A percentile compares a stretch with the other conserved stretches of the same genome.
phyloP scores from a whole-genome alignment of 2,329 filamentous ascomycete genomes.

The Tolypocladium sp. region DNA sequence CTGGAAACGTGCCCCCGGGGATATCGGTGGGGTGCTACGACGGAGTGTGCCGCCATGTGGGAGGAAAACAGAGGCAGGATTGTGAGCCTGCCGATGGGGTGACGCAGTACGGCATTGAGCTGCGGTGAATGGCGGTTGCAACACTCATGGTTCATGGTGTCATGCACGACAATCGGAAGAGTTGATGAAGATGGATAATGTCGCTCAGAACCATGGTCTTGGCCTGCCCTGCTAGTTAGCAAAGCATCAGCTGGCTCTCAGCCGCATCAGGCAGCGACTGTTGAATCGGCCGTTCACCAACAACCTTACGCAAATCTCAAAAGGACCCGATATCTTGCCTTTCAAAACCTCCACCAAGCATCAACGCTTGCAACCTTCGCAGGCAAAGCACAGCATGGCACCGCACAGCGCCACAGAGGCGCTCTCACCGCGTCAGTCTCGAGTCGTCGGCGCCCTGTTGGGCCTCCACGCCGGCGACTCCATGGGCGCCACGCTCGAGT shows the following conservation, averaged over 20 bases:
- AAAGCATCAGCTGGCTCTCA: not conserved
- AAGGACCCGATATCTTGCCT: not conserved
- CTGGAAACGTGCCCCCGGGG: too few relatives aligned
- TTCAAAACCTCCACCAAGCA: not conserved
- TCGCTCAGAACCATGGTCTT: not conserved
- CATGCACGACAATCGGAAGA: not conserved
- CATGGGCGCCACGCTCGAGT: conserved; percentile 36
- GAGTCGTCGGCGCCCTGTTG: conserved; percentile 32
- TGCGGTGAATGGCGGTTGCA: not conserved
- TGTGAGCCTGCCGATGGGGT: not conserved
- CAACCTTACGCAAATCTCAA: not conserved
- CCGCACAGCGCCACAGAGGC: not conserved
- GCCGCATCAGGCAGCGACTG: not conserved
- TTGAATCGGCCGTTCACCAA: not conserved
- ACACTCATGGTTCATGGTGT: too few relatives aligned
- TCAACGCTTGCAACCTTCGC: not conserved
- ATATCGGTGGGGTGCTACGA: not conserved
- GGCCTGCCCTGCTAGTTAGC: not conserved
- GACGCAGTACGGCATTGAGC: not conserved
- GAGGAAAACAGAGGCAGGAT: not conserved
- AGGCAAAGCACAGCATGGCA: not conserved
- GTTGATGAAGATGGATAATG: not conserved
- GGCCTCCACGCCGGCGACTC: conserved; percentile 37
- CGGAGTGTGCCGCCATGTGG: not conserved
- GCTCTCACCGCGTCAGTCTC: conserved; percentile 11